Percentiles rank a stretch among this genome's conserved stretches.
These are phyloP conservation scores for Pulveroboletus sp. DNA, from an alignment of 768 basidiomycete species.

Conservation along the genomic window DNA sequence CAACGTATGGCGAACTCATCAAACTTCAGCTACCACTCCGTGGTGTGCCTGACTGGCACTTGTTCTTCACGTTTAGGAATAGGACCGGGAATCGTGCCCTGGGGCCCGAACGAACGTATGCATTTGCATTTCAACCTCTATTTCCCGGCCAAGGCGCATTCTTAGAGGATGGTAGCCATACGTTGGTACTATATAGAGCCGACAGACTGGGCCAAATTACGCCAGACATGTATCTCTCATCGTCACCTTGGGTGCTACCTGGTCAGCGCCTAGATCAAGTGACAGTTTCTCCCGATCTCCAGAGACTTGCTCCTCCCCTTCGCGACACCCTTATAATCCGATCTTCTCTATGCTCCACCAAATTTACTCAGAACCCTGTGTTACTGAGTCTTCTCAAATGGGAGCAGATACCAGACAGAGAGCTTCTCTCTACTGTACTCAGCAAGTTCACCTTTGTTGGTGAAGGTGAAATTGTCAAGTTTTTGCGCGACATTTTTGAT, in stretches of 20 bases:
- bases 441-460: slow-evolving; percentile 87
- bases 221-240: slow-evolving; percentile 67
- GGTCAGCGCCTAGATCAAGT: slow-evolving; percentile 61
- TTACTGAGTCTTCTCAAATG: slow-evolving; percentile 77
- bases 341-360: slow-evolving; percentile 87
- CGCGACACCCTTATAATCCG: slow-evolving; percentile 79
- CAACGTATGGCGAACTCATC: slow-evolving; percentile 90
- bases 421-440: slow-evolving; percentile 65
- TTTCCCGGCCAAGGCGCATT: slow-evolving; percentile 73
- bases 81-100: slow-evolving; percentile 49
- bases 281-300: slow-evolving; percentile 52
- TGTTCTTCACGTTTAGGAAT: slow-evolving; percentile 92
- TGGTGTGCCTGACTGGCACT: slow-evolving; percentile 73
- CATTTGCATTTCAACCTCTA: slow-evolving; percentile 88
- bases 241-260: slow-evolving; percentile 53
- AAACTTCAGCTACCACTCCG: slow-evolving; percentile 75
- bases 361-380: slow-evolving; percentile 86
- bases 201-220: slow-evolving; percentile 62
- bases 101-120: slow-evolving; percentile 72
- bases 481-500: slow-evolving; percentile 86
- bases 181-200: slow-evolving; percentile 76
- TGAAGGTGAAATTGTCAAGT: slow-evolving; percentile 93
- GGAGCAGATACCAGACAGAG: slow-evolving; percentile 64
- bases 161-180: slow-evolving; percentile 86
- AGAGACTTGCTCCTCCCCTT: slow-evolving; percentile 60